These are phyloP conservation scores for Hymenoscyphus occultus DNA, from an alignment of 2,329 filamentous ascomycete genomes.

Conservation along the genomic window DNA sequence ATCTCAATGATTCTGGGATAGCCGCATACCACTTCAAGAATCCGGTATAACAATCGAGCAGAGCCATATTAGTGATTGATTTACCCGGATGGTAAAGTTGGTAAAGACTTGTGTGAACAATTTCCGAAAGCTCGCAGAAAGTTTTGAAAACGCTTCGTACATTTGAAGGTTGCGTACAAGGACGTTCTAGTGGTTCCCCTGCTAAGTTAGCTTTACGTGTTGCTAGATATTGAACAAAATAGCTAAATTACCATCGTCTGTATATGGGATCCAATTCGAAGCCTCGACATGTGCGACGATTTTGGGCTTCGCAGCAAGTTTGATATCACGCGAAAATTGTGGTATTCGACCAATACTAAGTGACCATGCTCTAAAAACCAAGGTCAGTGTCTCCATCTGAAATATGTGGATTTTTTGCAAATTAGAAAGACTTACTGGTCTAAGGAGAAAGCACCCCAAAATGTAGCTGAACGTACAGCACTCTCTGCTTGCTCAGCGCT, in stretches of 20 bases:
- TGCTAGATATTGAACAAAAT: not conserved
- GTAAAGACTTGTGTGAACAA: constrained; percentile 59
- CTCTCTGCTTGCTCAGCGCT: constrained; percentile 46
- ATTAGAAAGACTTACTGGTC: constrained; percentile 59
- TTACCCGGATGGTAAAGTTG: constrained; percentile 69
- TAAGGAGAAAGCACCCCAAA: constrained; percentile 51
- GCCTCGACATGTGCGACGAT: constrained; percentile 60
- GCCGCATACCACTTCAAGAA: constrained; percentile 70
- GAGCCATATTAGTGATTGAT: constrained; percentile 59
- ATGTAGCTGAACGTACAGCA: constrained; percentile 49
- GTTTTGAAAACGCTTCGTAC: constrained; percentile 66
- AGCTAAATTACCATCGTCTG: constrained; percentile 31
- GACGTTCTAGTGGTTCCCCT: constrained; percentile 50
- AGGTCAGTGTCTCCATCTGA: not conserved
- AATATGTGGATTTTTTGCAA: constrained; percentile 39
- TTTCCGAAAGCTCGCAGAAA: constrained; percentile 69
- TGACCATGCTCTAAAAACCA: constrained; percentile 58
- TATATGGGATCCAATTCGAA: constrained; percentile 46
- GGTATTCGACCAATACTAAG: constrained; percentile 61
- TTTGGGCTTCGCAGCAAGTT: constrained; percentile 56
- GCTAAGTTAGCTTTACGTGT: constrained; percentile 9
- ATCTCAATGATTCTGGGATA: constrained; percentile 60
- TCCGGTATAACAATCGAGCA: constrained; percentile 63
- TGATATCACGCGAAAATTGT: constrained; percentile 55
- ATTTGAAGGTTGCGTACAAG: constrained; percentile 63